These are phyloP conservation scores for Omphalea diandra DNA, from an alignment of 441 rosid genomes.

Conservation along the genomic window DNA sequence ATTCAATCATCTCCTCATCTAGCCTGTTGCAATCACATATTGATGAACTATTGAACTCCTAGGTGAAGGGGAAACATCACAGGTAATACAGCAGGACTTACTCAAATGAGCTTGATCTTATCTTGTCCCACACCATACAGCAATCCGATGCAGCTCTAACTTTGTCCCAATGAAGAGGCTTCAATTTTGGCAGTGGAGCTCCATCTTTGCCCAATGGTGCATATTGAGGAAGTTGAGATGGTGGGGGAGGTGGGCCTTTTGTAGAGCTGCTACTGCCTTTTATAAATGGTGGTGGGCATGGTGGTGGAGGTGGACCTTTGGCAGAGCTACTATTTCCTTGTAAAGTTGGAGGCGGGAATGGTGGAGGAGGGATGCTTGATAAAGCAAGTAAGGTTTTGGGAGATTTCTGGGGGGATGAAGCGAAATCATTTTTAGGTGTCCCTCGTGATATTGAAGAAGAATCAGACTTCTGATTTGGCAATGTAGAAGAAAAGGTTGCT, in stretches of 20 bases:
- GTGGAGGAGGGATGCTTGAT: conserved; percentile 50
- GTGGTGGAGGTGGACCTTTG: conserved; percentile 61
- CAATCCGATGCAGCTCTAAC: conserved; percentile 89
- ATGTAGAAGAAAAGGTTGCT: conserved; percentile 31
- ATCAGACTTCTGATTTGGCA: conserved; percentile 26
- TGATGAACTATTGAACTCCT: conserved; percentile 15
- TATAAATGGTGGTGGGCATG: conserved; percentile 43
- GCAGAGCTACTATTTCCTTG: conserved; percentile 27
- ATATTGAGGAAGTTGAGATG: conserved; percentile 44
- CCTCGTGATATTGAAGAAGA: conserved; percentile 28
- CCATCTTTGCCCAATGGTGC: conserved; percentile 68
- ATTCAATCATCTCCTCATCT: conserved; percentile 98
- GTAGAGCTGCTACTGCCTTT: conserved; percentile 27
- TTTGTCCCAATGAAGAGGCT: conserved; percentile 99
- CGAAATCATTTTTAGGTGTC: conserved; percentile 22
- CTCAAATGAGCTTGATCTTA: conserved; percentile 94
- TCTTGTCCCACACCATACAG: conserved; percentile 90
- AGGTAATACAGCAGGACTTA: conserved; percentile 34
- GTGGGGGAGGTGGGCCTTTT: conserved; percentile 61
- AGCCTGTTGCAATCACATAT: conserved; percentile 51
- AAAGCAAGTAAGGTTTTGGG: conserved; percentile 25
- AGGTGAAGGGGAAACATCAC: conserved; percentile 12
- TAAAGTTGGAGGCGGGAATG: conserved; percentile 42
- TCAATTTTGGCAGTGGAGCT: conserved; percentile 69
- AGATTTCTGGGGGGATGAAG: conserved; percentile 26